A percentile compares a stretch with the other conserved stretches of the same genome.
These are phyloP conservation scores for Rhodosporidiobolus odoratus DNA, from an alignment of 768 basidiomycete species.

Conservation along the genomic window DNA sequence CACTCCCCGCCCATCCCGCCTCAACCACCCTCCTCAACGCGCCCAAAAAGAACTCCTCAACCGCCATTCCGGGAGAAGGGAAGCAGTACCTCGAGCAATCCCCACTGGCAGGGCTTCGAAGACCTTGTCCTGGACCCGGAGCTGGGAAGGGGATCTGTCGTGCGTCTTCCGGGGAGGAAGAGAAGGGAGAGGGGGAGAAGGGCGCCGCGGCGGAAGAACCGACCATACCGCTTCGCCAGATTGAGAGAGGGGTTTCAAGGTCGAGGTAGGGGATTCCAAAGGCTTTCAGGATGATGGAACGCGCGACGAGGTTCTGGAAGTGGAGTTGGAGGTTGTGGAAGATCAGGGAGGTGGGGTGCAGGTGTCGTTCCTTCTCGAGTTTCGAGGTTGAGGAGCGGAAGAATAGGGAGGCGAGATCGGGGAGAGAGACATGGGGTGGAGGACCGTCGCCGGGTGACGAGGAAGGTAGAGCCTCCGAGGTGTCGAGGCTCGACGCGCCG, in stretches of 20 bases:
- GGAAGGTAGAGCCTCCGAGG: background rate
- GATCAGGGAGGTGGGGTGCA: conserved; percentile 9
- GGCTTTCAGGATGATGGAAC: conserved; percentile 14
- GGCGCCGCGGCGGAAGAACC: conserved; percentile 23
- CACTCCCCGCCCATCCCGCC: conserved; percentile 23
- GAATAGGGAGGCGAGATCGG: conserved; percentile 16
- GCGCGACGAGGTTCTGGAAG: conserved; percentile 36
- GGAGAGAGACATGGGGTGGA: conserved; percentile 5
- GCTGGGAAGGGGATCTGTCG: background rate
- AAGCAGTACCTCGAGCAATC: conserved; percentile 42
- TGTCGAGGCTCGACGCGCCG: background rate
- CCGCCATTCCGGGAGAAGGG: conserved; percentile 37
- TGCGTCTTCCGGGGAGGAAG: background rate
- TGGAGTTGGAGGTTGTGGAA: conserved; percentile 41
- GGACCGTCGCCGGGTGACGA: conserved; percentile 34
- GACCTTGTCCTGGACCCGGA: background rate
- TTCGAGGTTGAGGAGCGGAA: conserved; percentile 8
- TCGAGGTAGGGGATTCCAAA: conserved; percentile 39
- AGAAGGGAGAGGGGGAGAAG: background rate
- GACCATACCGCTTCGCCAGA: conserved; percentile 39
- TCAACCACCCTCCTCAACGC: conserved; percentile 33
- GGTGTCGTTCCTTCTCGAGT: background rate
- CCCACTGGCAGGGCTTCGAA: conserved; percentile 12
- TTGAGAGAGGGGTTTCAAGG: conserved; percentile 34
- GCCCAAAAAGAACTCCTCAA: conserved; percentile 40